phyloP scores from a whole-genome alignment of 495 filamentous ascomycete species.

The Thozetella sp. region DNA sequence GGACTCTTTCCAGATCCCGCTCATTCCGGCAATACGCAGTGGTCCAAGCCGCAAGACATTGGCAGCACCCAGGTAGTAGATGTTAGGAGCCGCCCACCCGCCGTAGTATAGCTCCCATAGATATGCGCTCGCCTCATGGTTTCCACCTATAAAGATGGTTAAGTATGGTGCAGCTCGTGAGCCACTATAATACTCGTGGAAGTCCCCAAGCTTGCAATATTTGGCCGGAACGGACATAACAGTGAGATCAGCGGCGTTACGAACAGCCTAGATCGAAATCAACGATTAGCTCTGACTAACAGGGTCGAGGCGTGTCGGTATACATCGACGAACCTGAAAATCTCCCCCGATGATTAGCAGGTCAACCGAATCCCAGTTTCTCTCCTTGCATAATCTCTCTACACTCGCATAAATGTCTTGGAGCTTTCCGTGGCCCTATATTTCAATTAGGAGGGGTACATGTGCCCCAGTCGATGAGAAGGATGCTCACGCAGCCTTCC shows the following conservation, averaged over 20 bases:
- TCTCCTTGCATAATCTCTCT: background rate
- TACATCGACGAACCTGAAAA: constrained; percentile 63
- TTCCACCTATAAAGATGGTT: constrained; percentile 88
- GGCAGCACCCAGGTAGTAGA: constrained; percentile 88
- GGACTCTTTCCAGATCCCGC: constrained; percentile 83
- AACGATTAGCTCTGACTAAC: constrained; percentile 13
- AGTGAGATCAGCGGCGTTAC: constrained; percentile 79
- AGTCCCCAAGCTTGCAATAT: constrained; percentile 78
- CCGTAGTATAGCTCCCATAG: constrained; percentile 87
- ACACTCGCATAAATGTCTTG: background rate
- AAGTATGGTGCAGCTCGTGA: constrained; percentile 70
- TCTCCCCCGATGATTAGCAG: constrained; percentile 83
- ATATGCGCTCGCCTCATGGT: constrained; percentile 85
- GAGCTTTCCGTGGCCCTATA: background rate
- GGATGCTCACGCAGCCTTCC: background rate
- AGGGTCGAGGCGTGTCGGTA: background rate
- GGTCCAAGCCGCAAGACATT: constrained; percentile 77
- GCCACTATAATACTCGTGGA: constrained; percentile 86
- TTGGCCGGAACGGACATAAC: constrained; percentile 80
- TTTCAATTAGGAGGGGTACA: background rate
- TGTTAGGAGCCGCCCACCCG: constrained; percentile 92
- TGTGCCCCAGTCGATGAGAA: background rate
- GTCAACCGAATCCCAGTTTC: constrained; percentile 46
- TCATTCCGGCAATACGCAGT: constrained; percentile 78
- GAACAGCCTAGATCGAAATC: constrained; percentile 59